Conservation (phyloP, 148 eudicot genomes). For the Pouteria glomerata region DNA sequence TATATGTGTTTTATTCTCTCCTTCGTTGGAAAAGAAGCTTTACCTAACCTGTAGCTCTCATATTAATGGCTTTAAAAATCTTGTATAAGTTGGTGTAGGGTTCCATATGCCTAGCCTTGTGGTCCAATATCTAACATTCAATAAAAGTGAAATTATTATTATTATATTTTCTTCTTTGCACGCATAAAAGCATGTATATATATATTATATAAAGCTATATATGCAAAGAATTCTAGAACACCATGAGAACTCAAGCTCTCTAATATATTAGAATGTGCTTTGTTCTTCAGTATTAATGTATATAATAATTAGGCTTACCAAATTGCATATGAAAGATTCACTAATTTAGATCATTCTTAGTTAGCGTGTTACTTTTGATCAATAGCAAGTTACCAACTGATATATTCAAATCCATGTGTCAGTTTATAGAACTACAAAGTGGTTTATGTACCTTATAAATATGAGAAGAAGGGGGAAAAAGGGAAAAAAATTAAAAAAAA, state of each 20-base stretch:
- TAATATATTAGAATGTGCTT: neutral
- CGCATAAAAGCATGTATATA: neutral
- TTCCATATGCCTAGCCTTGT: slow-evolving; percentile 7
- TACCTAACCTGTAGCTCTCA: slow-evolving; percentile 6
- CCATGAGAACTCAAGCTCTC: neutral
- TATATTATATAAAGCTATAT: too few species aligned
- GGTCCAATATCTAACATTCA: slow-evolving; percentile 13
- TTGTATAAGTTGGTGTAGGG: slow-evolving; percentile 1
- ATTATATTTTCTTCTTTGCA: neutral
- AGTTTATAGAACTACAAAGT: too few species aligned
- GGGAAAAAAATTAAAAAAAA: too few species aligned
- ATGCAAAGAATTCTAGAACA: neutral
- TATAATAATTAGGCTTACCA: too few species aligned
- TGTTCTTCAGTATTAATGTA: too few species aligned
- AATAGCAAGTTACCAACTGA: neutral
- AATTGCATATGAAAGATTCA: too few species aligned
- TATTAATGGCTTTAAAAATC: slow-evolving; percentile 8
- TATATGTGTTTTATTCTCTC: neutral
- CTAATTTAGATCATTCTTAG: neutral
- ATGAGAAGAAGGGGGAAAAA: too few species aligned
- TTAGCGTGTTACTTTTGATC: too few species aligned
- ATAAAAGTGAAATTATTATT: neutral
- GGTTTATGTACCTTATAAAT: too few species aligned
- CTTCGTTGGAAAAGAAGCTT: neutral
- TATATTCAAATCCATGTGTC: neutral